Evolutionary conservation across 306 rosid species (phyloP).

Genomic region (Parietaria judaica): DNA sequence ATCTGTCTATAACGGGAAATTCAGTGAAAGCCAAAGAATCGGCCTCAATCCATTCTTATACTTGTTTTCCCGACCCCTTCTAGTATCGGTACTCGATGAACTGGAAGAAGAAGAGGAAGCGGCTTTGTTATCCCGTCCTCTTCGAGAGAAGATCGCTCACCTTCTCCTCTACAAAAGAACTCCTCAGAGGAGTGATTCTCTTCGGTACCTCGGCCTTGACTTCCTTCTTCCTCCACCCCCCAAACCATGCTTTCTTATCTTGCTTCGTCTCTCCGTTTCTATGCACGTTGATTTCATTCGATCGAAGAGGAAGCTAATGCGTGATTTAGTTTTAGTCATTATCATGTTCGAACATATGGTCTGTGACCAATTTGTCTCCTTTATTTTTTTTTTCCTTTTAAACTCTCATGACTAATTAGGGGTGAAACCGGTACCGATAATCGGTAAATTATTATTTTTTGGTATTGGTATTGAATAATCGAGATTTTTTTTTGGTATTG

Average conservation of each 20-base stretch:
- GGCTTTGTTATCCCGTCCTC: conserved; percentile 50
- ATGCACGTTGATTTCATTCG: conserved; percentile 43
- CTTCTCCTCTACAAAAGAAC: conserved; percentile 75
- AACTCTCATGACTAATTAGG: too few species aligned
- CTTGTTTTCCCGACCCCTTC: conserved; percentile 70
- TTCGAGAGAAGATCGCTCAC: conserved; percentile 73
- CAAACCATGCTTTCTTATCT: conserved; percentile 94
- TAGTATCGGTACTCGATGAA: conserved; percentile 37
- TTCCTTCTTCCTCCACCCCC: conserved; percentile 92
- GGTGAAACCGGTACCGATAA: too few species aligned
- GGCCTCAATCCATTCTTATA: conserved; percentile 95
- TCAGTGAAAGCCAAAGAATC: conserved; percentile 92
- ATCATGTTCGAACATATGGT: too few species aligned
- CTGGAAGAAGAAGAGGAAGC: conserved; percentile 20
- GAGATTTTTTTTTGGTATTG: too few species aligned
- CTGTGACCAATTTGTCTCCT: too few species aligned
- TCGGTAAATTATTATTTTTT: too few species aligned
- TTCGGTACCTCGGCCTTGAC: conserved; percentile 44
- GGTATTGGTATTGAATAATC: too few species aligned
- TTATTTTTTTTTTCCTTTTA: too few species aligned
- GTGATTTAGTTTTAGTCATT: too few species aligned
- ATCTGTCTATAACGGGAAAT: conserved; percentile 73
- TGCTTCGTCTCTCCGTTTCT: conserved; percentile 58
- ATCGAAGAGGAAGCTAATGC: too few species aligned
- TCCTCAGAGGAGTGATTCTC: conserved; percentile 69